Evolutionary conservation across 768 basidiomycete genomes (phyloP), one percentile per base, ranked within the genome.

Genomic region (Boletus sp.): DNA sequence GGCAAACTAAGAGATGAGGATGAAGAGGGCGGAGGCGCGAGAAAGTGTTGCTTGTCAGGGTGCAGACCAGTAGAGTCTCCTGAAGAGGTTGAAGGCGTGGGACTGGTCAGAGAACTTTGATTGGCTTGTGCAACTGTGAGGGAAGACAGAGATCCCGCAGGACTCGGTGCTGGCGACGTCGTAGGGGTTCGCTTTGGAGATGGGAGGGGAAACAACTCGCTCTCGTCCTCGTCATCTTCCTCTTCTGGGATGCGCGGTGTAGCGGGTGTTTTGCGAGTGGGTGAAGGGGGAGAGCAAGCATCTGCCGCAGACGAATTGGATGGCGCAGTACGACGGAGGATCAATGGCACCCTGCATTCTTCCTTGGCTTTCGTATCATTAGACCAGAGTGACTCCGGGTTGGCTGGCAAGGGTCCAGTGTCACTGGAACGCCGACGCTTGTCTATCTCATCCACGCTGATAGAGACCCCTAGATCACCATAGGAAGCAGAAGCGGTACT

Each of bases 381-480:
- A 21, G 54, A 50, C 45, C 32, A 47, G 15, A 19, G 15, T 7
- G 23, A 6, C 4, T 54, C 41, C 29, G 1, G 30, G n/a, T 19
- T 33, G 37, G 34, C 33, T 17, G 38, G 48, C 3, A 43, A 46
- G 1, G 35, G 43, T 19, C 51, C 67, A 0, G 29, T 43, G 35
- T 82, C 80, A n/a, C 68, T 70, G 9, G 77, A 77, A 49, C 76
- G 74, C 13, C 82, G 73, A 23, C 82, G 75, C 60, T 77, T 82
- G 58, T 87, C 85, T 5, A 85, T 77, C 63, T 86, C 86, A 56
- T 88, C 86, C 0, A 87, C 84, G 5, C 68, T 80, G 19, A 85
- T 71, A 1, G 79, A 62, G 32, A 77, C 69, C 2, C 63, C 57
- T 11, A 60, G 48, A 39, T 47, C 8, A 43, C 60, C 54, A 42